These are phyloP conservation scores for Haplosporangium gracile DNA, from an alignment of 192 early-diverging fungal genomes.

Conservation along the genomic window DNA sequence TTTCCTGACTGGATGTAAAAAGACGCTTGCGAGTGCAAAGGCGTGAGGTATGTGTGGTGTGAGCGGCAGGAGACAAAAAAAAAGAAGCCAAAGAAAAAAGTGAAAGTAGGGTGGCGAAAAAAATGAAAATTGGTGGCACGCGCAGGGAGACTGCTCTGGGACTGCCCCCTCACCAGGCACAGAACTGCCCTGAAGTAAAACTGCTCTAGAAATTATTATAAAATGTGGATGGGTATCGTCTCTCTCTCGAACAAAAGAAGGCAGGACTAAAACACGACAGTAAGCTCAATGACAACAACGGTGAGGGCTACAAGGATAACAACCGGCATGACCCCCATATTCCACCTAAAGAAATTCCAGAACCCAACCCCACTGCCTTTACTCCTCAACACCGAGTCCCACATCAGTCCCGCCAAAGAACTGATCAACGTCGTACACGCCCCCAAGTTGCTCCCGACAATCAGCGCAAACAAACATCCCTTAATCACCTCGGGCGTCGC, in stretches of 20 bases:
- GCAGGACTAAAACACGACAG: slow-evolving; percentile 28
- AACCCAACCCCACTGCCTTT: slow-evolving; percentile 63
- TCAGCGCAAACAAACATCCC: slow-evolving; percentile 78
- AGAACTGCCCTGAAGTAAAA: too few relatives aligned
- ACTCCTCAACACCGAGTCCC: slow-evolving; percentile 66
- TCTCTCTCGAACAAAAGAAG: not conserved
- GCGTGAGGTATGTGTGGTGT: not conserved
- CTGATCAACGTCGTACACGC: slow-evolving; percentile 83
- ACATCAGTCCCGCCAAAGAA: slow-evolving; percentile 82
- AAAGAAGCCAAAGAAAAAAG: not conserved
- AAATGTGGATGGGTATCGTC: not conserved
- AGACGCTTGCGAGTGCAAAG: too few relatives aligned
- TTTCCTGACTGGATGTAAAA: not conserved
- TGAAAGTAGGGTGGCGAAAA: not conserved
- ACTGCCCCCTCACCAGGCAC: too few relatives aligned
- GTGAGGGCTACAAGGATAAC: slow-evolving; percentile 60
- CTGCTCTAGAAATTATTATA: too few relatives aligned
- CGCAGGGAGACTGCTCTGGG: not conserved
- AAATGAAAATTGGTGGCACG: not conserved
- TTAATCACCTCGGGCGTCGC: slow-evolving; percentile 57
- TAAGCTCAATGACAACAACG: slow-evolving; percentile 68
- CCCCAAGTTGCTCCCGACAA: slow-evolving; percentile 87
- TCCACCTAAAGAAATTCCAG: slow-evolving; percentile 70
- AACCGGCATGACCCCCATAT: slow-evolving; percentile 69
- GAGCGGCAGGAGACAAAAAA: not conserved